phyloP scores from a whole-genome alignment of 139 green algal genomes.

The Nannochloris sp. region DNA sequence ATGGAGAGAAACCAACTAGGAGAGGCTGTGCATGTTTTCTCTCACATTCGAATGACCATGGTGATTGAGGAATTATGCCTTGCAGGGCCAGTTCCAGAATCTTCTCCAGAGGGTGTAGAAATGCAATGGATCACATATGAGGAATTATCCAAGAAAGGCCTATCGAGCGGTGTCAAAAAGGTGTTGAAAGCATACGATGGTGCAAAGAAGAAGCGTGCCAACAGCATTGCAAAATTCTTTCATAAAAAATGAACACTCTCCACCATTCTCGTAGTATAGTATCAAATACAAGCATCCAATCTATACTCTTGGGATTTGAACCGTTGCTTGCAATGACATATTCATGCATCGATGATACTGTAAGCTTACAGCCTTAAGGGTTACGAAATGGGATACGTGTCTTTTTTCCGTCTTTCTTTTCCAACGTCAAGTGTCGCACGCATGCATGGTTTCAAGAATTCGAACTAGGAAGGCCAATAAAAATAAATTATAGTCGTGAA shows the following conservation, averaged over 20 bases:
- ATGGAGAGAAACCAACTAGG: conserved; percentile 31
- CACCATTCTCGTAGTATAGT: too few species aligned
- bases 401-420: too few species aligned
- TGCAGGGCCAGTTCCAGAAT: conserved; percentile 4
- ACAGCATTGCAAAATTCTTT: conserved; percentile 10
- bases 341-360: too few species aligned
- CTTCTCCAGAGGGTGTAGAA: not conserved
- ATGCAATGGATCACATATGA: conserved; percentile 28
- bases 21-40: conserved; percentile 48
- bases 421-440: too few species aligned
- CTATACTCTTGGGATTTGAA: too few species aligned
- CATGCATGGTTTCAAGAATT: too few species aligned
- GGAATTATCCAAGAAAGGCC: conserved; percentile 22
- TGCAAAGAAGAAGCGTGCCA: not conserved
- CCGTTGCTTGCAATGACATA: too few species aligned
- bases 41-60: conserved; percentile 57
- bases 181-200: conserved; percentile 20
- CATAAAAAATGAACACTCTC: not conserved
- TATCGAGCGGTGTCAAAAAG: conserved; percentile 48
- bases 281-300: too few species aligned
- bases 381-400: too few species aligned
- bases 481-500: too few species aligned
- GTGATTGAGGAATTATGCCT: conserved; percentile 41
- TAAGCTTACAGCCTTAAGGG: too few species aligned
- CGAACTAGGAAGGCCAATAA: too few species aligned